Conservation (phyloP, 2,329 filamentous ascomycete genomes). For the Aspergillus cejpii region DNA sequence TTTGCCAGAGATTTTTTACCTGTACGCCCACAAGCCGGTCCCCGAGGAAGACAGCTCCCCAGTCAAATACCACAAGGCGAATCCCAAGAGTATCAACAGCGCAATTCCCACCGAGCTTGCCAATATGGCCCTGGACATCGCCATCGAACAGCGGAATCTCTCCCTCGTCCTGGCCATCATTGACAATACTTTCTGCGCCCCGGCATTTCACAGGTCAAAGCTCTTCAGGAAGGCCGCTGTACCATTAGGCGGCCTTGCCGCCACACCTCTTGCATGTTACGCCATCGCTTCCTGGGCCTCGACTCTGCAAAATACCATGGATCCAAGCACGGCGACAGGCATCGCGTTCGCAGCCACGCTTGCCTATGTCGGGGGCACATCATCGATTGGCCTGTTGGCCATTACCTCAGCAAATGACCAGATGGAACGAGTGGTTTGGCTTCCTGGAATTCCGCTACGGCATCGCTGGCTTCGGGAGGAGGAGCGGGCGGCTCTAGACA, state of each 20-base stretch:
- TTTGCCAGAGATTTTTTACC: slow-evolving; percentile 69
- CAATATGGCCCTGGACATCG: slow-evolving; percentile 66
- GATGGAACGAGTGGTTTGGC: slow-evolving; percentile 90
- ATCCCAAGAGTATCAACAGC: slow-evolving; percentile 61
- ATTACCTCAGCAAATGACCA: slow-evolving; percentile 86
- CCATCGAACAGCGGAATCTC: slow-evolving; percentile 72
- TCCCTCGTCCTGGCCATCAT: slow-evolving; percentile 72
- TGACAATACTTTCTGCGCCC: slow-evolving; percentile 49
- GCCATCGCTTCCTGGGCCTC: slow-evolving; percentile 62
- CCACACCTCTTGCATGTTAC: slow-evolving; percentile 47
- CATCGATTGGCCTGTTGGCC: slow-evolving; percentile 74
- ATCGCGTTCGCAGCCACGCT: slow-evolving; percentile 74
- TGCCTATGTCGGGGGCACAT: slow-evolving; percentile 75
- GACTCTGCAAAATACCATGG: slow-evolving; percentile 66
- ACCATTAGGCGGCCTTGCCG: slow-evolving; percentile 35
- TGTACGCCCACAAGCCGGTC: slow-evolving; percentile 77
- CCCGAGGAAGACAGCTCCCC: slow-evolving; percentile 56
- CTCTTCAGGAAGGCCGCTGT: slow-evolving; percentile 39
- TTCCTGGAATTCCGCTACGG: slow-evolving; percentile 69
- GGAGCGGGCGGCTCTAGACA: slow-evolving; percentile 79
- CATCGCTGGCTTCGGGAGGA: slow-evolving; percentile 84
- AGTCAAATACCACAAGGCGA: slow-evolving; percentile 55
- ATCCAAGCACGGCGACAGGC: slow-evolving; percentile 64
- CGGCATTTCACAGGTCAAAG: slow-evolving; percentile 41
- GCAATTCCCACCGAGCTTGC: slow-evolving; percentile 68